Conservation (phyloP, 495 filamentous ascomycete genomes). For the Daldinia childiae region DNA sequence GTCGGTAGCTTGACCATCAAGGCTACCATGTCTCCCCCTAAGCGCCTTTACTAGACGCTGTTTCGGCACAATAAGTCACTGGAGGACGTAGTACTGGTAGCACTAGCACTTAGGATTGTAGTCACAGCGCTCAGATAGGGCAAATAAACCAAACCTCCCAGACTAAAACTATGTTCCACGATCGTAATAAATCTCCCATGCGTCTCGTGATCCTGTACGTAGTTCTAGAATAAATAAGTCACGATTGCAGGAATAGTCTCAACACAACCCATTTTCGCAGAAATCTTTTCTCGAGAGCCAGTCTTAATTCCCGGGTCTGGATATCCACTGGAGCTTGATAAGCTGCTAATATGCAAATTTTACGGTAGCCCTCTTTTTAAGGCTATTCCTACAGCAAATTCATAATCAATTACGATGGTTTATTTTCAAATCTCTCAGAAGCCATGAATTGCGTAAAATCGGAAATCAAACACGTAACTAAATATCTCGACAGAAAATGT, state of each 20-base stretch:
- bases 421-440: neutral
- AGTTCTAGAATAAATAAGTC: neutral
- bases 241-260: neutral
- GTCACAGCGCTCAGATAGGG: conserved; percentile 35
- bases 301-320: no score
- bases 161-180: neutral
- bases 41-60: conserved; percentile 83
- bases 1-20: conserved; percentile 99
- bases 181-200: neutral
- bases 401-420: neutral
- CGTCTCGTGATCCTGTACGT: neutral
- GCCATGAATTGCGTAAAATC: neutral
- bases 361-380: neutral
- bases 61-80: conserved; percentile 11
- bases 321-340: no score
- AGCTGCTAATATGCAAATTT: neutral
- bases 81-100: conserved; percentile 43
- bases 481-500: conserved; percentile 47
- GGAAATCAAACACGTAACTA: neutral
- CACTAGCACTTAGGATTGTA: conserved; percentile 28
- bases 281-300: no score
- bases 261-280: no score
- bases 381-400: neutral
- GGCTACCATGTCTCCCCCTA: conserved; percentile 98
- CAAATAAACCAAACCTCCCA: conserved; percentile 43